Evolutionary conservation across 2,329 filamentous ascomycete species (phyloP).

Genomic region (Coniochaeta sp.): DNA sequence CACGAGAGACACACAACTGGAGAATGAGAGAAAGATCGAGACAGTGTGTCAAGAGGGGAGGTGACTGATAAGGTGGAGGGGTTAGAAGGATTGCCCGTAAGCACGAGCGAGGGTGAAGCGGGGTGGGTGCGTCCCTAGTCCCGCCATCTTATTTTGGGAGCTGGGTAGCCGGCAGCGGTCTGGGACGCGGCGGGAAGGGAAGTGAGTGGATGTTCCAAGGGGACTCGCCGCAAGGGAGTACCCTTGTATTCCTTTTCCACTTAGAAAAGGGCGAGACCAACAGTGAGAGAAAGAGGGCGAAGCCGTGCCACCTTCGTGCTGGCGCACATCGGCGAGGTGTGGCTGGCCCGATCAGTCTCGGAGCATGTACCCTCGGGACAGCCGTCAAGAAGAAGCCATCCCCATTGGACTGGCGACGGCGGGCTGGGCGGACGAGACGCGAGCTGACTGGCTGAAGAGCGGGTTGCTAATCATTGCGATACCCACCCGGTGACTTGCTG

Average conservation of each 20-base stretch:
- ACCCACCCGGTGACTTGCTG: not conserved
- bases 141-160: constrained; percentile 3
- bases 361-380: not conserved
- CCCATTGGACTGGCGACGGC: not conserved
- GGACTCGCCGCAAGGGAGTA: not conserved
- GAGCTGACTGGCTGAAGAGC: constrained; percentile 8
- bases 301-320: constrained; percentile 10
- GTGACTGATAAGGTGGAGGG: not conserved
- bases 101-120: constrained; percentile 1
- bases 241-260: not conserved
- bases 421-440: constrained; percentile 6
- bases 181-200: not conserved
- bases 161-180: not conserved
- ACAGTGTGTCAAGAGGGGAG: not conserved
- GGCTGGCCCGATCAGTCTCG: not conserved
- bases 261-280: constrained; percentile 6
- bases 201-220: not conserved
- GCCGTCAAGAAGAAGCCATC: not conserved
- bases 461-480: not conserved
- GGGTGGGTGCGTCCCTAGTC: not conserved
- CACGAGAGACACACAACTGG: not conserved
- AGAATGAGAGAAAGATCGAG: not conserved
- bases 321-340: not conserved
- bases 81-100: not conserved
- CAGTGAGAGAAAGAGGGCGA: constrained; percentile 8